These are phyloP conservation scores for Amanita rubescens DNA, from an alignment of 768 basidiomycete species.

Conservation along the genomic window DNA sequence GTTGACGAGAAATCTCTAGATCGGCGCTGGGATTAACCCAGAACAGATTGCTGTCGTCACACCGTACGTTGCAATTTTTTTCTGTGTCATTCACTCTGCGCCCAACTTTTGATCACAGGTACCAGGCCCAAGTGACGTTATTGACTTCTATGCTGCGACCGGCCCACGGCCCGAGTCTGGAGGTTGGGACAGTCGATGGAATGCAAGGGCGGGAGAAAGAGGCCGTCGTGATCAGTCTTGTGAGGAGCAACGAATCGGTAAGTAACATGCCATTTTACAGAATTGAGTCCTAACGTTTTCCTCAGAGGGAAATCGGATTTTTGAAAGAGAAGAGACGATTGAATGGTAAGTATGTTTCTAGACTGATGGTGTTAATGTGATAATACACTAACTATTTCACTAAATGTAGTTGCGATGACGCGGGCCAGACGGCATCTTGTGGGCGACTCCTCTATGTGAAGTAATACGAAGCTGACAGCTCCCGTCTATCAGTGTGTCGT, in stretches of 20 bases:
- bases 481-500: conserved; percentile 62
- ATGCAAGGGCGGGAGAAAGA: conserved; percentile 98
- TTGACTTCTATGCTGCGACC: conserved; percentile 73
- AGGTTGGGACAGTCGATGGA: conserved; percentile 93
- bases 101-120: conserved; percentile 35
- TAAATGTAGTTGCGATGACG: conserved; percentile 74
- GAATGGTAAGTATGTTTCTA: conserved; percentile 50
- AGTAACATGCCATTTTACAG: conserved; percentile 9
- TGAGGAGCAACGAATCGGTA: conserved; percentile 84
- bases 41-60: conserved; percentile 73
- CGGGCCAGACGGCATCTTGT: conserved; percentile 85
- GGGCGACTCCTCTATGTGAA: conserved; percentile 18
- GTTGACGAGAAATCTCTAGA: conserved; percentile 2
- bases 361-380: background rate
- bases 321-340: conserved; percentile 86
- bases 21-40: conserved; percentile 23
- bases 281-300: conserved; percentile 3
- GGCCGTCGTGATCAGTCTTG: conserved; percentile 86
- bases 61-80: conserved; percentile 28
- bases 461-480: conserved; percentile 1
- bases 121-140: conserved; percentile 91
- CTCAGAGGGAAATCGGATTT: conserved; percentile 86
- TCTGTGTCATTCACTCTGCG: background rate
- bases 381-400: background rate
- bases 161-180: conserved; percentile 57